Evolutionary conservation across 2,329 filamentous ascomycete species (phyloP).

Genomic region (Fusarium sp.): DNA sequence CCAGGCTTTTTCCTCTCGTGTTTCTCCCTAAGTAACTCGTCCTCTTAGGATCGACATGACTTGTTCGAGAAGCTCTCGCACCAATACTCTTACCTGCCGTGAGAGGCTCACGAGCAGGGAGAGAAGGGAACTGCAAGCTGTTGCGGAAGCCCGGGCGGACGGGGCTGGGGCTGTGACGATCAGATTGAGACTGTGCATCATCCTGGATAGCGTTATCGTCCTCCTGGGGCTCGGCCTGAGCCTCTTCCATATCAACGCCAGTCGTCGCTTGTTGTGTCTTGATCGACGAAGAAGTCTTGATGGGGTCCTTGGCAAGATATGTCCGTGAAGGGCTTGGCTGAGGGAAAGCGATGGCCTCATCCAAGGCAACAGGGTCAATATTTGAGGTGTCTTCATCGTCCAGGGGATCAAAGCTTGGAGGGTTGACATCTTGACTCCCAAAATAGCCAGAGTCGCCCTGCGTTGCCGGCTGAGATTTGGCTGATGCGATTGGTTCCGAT

Average conservation of each 20-base stretch:
- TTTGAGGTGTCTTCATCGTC: conserved; percentile 31
- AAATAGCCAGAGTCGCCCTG: conserved; percentile 75
- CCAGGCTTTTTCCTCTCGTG: conserved; percentile 78
- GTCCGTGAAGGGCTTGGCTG: conserved; percentile 39
- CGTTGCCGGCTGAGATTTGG: conserved; percentile 33
- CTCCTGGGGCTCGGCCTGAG: conserved; percentile 19
- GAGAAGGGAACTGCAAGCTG: conserved; percentile 91
- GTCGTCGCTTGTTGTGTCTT: conserved; percentile 21
- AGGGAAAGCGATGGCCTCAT: conserved; percentile 26
- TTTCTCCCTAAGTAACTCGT: conserved; percentile 79
- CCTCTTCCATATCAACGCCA: conserved; percentile 11
- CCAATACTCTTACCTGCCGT: conserved; percentile 86
- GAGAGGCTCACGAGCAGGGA: conserved; percentile 90
- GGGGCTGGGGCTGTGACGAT: conserved; percentile 72
- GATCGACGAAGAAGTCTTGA: conserved; percentile 48
- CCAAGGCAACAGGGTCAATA: conserved; percentile 29
- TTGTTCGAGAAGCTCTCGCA: conserved; percentile 76
- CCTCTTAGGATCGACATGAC: conserved; percentile 78
- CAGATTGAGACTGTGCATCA: conserved; percentile 69
- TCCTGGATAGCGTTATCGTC: conserved; percentile 45
- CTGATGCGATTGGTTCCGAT: neutral
- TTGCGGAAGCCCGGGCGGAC: conserved; percentile 84
- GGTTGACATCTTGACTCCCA: conserved; percentile 65
- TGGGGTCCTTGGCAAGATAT: neutral
- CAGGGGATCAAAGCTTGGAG: conserved; percentile 37